Evolutionary conservation across 1,139 yeast genomes (phyloP).

Genomic region (Kluyveromyces marxianus): DNA sequence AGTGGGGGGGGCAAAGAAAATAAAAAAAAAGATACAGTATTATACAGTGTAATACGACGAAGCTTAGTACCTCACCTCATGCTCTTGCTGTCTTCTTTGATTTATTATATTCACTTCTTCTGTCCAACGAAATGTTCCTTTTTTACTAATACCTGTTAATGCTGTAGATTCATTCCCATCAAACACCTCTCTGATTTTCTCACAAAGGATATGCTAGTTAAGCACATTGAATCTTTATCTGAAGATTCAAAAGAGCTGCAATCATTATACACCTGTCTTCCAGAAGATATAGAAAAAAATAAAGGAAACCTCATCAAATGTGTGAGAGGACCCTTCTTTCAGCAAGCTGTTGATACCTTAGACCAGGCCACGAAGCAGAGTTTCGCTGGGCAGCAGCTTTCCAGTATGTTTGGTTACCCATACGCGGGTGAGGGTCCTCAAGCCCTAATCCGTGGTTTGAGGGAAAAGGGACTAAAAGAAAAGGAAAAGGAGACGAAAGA

Average conservation of each 20-base stretch:
- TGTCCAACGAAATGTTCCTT: too few species aligned
- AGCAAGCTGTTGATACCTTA: slow-evolving; percentile 40
- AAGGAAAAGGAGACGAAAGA: slow-evolving; percentile 1
- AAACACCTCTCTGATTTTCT: slow-evolving; percentile 9
- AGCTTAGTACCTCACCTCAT: neutral
- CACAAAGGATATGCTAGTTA: slow-evolving; percentile 26
- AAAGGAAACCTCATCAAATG: slow-evolving; percentile 39
- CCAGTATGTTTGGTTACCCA: slow-evolving; percentile 44
- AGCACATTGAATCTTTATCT: slow-evolving; percentile 35
- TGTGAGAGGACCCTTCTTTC: slow-evolving; percentile 47
- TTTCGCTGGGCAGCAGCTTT: slow-evolving; percentile 42
- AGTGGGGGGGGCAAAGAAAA: neutral
- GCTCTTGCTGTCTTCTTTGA: neutral
- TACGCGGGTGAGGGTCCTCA: slow-evolving; percentile 56
- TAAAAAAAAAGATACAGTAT: neutral
- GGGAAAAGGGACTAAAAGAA: slow-evolving; percentile 32
- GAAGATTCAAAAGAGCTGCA: slow-evolving; percentile 32
- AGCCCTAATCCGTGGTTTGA: slow-evolving; percentile 45
- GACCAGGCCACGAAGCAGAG: slow-evolving; percentile 41
- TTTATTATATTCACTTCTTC: neutral
- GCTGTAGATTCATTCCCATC: neutral
- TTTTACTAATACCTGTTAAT: neutral
- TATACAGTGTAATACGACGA: neutral
- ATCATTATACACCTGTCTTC: slow-evolving; percentile 38
- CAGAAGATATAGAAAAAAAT: slow-evolving; percentile 38